phyloP scores from a whole-genome alignment of 2,329 filamentous ascomycete genomes.

The Fusarium mexicanum region DNA sequence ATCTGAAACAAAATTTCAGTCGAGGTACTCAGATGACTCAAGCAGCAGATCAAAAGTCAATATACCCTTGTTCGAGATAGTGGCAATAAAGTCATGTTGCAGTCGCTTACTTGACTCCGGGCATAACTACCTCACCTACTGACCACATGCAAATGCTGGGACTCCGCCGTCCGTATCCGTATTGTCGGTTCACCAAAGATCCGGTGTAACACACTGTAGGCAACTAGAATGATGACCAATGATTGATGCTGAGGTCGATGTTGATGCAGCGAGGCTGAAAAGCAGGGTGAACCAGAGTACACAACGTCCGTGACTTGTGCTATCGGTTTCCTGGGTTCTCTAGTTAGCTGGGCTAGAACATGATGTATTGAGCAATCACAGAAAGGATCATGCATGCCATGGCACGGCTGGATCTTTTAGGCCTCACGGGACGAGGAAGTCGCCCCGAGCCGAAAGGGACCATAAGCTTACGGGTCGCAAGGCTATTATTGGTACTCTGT shows the following conservation, averaged over 20 bases:
- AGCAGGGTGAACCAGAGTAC: background rate
- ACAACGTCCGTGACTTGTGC: background rate
- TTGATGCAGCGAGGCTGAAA: constrained; percentile 19
- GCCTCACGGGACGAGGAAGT: constrained; percentile 6
- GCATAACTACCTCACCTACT: background rate
- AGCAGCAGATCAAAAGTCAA: background rate
- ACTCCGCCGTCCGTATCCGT: constrained; percentile 6
- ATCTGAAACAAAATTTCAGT: background rate
- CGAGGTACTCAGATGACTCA: constrained; percentile 19
- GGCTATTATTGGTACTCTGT: background rate
- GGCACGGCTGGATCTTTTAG: constrained; percentile 5
- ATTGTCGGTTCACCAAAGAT: constrained; percentile 8
- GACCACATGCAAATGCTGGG: constrained; percentile 1
- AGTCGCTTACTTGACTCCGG: constrained; percentile 21
- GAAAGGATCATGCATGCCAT: constrained; percentile 6
- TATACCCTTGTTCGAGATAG: constrained; percentile 23
- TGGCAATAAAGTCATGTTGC: constrained; percentile 17
- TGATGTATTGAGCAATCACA: constrained; percentile 2
- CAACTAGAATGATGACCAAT: constrained; percentile 14
- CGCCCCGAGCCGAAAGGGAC: constrained; percentile 25
- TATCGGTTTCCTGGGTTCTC: background rate
- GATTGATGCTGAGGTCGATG: background rate
- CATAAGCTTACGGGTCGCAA: constrained; percentile 11
- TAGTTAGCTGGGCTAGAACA: background rate
- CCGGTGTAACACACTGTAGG: background rate